A percentile compares a stretch with the other conserved stretches of the same genome.
phyloP scores from a whole-genome alignment of 306 rosid genomes.

The Acacia melanoxylon region DNA sequence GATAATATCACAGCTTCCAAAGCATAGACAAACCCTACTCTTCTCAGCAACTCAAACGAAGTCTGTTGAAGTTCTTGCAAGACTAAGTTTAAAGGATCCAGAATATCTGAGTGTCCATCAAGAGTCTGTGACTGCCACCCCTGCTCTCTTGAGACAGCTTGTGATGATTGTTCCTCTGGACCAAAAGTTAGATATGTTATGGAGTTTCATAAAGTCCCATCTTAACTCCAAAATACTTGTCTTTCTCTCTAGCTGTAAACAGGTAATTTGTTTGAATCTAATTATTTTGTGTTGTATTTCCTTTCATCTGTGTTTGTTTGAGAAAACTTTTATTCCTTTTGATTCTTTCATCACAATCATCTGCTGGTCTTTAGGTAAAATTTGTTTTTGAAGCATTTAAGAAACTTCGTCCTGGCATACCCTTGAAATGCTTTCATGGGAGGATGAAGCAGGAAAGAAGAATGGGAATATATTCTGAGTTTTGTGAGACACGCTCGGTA shows the following conservation, averaged over 20 bases:
- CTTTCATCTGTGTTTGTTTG: conserved; percentile 13
- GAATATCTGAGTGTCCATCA: conserved; percentile 93
- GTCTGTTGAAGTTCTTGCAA: conserved; percentile 83
- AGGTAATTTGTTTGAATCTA: conserved; percentile 44
- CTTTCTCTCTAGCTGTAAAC: conserved; percentile 87
- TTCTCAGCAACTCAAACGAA: conserved; percentile 96
- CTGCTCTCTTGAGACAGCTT: conserved; percentile 70
- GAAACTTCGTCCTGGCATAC: conserved; percentile 90
- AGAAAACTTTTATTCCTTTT: background rate
- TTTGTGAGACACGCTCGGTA: conserved; percentile 74
- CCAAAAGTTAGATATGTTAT: conserved; percentile 79
- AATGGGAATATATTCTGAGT: conserved; percentile 73
- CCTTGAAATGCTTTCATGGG: conserved; percentile 88
- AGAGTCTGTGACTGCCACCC: conserved; percentile 84
- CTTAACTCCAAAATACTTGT: conserved; percentile 77
- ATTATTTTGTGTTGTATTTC: conserved; percentile 12
- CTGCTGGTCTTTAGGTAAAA: conserved; percentile 53
- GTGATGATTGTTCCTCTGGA: conserved; percentile 78
- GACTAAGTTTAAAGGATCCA: conserved; percentile 95
- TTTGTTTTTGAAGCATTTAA: conserved; percentile 85
- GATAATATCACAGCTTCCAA: conserved; percentile 85
- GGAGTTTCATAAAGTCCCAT: conserved; percentile 93
- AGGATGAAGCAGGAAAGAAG: conserved; percentile 84
- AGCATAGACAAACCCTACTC: conserved; percentile 81
- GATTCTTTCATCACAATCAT: conserved; percentile 24